Evolutionary conservation across 495 filamentous ascomycete species (phyloP).

Genomic region (Aspergillus nidulans): DNA sequence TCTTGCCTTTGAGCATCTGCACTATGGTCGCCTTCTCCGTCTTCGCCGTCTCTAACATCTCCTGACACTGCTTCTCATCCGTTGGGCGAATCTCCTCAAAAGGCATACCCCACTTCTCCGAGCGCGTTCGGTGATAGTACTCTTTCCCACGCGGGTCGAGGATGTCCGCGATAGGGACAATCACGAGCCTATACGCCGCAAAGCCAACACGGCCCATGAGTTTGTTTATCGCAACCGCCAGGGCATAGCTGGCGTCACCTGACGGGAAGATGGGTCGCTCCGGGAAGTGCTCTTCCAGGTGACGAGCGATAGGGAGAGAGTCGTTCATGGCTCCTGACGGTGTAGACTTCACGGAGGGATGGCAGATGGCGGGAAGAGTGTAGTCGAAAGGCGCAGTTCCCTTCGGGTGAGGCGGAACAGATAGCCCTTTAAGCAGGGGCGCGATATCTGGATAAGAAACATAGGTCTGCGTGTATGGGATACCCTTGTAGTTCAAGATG

Average conservation of each 20-base stretch:
- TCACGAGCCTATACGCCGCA: neutral
- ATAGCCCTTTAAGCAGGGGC: conserved; percentile 24
- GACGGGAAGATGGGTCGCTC: conserved; percentile 24
- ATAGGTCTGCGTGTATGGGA: conserved; percentile 39
- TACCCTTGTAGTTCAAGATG: conserved; percentile 38
- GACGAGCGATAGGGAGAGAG: conserved; percentile 34
- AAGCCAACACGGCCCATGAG: conserved; percentile 6
- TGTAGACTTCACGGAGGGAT: conserved; percentile 25
- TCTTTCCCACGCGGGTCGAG: conserved; percentile 29
- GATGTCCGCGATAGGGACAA: conserved; percentile 15
- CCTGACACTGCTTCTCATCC: conserved; percentile 5
- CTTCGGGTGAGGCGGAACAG: conserved; percentile 21
- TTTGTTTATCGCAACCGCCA: conserved; percentile 16
- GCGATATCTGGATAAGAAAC: conserved; percentile 41
- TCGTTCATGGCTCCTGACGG: conserved; percentile 32
- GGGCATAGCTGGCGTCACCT: conserved; percentile 19
- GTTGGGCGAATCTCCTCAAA: conserved; percentile 25
- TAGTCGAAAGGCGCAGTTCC: conserved; percentile 17
- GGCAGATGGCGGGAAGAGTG: conserved; percentile 38
- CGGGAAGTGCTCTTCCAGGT: conserved; percentile 34
- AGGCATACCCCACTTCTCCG: conserved; percentile 27
- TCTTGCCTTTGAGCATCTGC: conserved; percentile 17
- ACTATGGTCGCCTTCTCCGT: conserved; percentile 12
- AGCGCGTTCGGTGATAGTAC: conserved; percentile 31
- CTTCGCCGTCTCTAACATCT: conserved; percentile 5